Evolutionary conservation across 2,329 filamentous ascomycete species (phyloP), one percentile per base, ranked within the genome.

Genomic region (Colletotrichum sp.): DNA sequence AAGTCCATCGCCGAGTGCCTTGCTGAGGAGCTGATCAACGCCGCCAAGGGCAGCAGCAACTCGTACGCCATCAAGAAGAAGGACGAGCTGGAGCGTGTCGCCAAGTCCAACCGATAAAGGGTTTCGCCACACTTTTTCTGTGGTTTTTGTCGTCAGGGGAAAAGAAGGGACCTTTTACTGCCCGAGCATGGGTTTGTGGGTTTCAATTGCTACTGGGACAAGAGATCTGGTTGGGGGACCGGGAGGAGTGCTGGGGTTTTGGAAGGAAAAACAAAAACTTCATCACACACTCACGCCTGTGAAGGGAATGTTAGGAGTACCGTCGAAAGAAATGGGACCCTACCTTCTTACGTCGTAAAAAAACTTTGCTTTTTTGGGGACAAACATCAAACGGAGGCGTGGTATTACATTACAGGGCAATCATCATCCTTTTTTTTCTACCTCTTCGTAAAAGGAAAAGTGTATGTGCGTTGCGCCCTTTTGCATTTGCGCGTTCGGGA

Each of bases 51-150:
- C 86, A 98, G 94, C 94, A 98, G 95, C 91, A 99, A 99, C 96
- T 98, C 96, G 83, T 99, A 99, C 89, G 97, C 98, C 86, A 99
- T 99, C 94, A 99, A 99, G 96, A 99, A 99, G 96, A 99, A 99
- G 96, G 97, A 99, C 90, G 98, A 99, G 94, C 90, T 99, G 91
- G 97, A 99, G 94, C 97, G 97, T 97, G 97, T 99, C 85, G 97
- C 97, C 91, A 99, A 99, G 95, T 95, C 93, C 93, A 99, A 99
- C 94, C 95, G 97, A 94, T 99, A 99, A 96, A 96, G 82, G 85
- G 81, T 82, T 84, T 84, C 80, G 80, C 81, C 83, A 81, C 39
- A 48, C 80, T 82, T 81, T 34, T 36, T 18, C 71, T 36, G 52
- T 74, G 69, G 43, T 52, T 52, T 48, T 52, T 12, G 43, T 52